These are phyloP conservation scores for Boletellus ananas DNA, from an alignment of 768 basidiomycete genomes.

Conservation along the genomic window DNA sequence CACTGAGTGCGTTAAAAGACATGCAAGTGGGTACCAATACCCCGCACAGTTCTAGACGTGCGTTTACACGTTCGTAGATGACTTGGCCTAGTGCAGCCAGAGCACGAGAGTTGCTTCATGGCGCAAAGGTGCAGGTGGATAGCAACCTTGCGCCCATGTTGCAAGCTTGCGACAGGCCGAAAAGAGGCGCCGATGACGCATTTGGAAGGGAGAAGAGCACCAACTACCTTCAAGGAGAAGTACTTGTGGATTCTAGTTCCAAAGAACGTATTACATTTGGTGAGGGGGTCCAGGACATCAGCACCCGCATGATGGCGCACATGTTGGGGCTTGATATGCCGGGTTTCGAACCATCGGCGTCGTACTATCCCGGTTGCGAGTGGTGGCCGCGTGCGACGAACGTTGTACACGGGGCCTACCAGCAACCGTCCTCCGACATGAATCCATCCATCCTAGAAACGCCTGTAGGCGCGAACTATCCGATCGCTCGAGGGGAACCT, in stretches of 20 bases:
- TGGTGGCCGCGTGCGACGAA: conserved; percentile 54
- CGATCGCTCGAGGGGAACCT: conserved; percentile 7
- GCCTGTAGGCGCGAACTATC: conserved; percentile 16
- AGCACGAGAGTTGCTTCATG: conserved; percentile 63
- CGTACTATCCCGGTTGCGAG: conserved; percentile 52
- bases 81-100: conserved; percentile 71
- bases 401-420: conserved; percentile 13
- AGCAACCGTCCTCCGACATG: conserved; percentile 4
- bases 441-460: conserved; percentile 6
- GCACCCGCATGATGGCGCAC: conserved; percentile 65
- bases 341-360: conserved; percentile 52
- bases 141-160: conserved; percentile 35
- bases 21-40: conserved; percentile 51
- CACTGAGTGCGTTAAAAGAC: conserved; percentile 57
- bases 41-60: conserved; percentile 2
- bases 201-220: conserved; percentile 54
- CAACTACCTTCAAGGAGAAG: conserved; percentile 43
- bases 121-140: conserved; percentile 55
- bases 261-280: conserved; percentile 22
- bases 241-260: conserved; percentile 28
- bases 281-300: conserved; percentile 57
- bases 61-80: conserved; percentile 35
- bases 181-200: conserved; percentile 59
- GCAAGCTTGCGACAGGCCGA: conserved; percentile 44
- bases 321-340: conserved; percentile 68